phyloP scores from a whole-genome alignment of 2,329 filamentous ascomycete genomes.

The Pezicula rhizophila region DNA sequence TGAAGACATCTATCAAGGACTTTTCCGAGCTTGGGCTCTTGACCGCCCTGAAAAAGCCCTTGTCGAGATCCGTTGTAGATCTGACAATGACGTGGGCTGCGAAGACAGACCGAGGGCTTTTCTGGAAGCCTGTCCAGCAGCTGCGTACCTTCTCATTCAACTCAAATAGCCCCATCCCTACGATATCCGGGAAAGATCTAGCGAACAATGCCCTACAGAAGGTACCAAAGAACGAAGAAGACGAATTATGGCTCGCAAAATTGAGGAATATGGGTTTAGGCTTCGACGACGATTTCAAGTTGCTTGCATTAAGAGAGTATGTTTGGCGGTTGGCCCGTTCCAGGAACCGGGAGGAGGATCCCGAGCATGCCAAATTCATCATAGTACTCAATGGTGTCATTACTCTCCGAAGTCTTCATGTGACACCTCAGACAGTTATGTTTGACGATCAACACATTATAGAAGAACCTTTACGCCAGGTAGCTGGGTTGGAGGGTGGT shows the following conservation, averaged over 20 bases:
- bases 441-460: slow-evolving; percentile 71
- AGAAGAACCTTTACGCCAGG: slow-evolving; percentile 31
- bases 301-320: slow-evolving; percentile 81
- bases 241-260: slow-evolving; percentile 86
- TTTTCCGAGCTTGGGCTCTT: slow-evolving; percentile 71
- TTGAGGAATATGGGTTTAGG: slow-evolving; percentile 78
- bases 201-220: slow-evolving; percentile 53
- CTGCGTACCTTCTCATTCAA: slow-evolving; percentile 65
- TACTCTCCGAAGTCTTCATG: slow-evolving; percentile 65
- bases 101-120: slow-evolving; percentile 73
- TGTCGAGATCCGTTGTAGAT: slow-evolving; percentile 76
- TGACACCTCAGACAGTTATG: slow-evolving; percentile 83
- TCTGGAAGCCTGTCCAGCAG: slow-evolving; percentile 76
- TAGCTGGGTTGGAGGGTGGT: slow-evolving; percentile 28
- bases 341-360: slow-evolving; percentile 47
- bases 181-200: slow-evolving; percentile 50
- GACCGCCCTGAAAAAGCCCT: slow-evolving; percentile 74
- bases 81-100: slow-evolving; percentile 80
- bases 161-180: slow-evolving; percentile 45
- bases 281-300: slow-evolving; percentile 80
- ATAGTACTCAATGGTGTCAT: slow-evolving; percentile 63
- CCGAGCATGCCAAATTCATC: slow-evolving; percentile 20
- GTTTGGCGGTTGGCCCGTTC: slow-evolving; percentile 80
- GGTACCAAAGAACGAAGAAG: slow-evolving; percentile 76
- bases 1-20: slow-evolving; percentile 66